A percentile compares a stretch with the other conserved stretches of the same genome.
These are phyloP conservation scores for Prunella vulgaris DNA, from an alignment of 257 asterid genomes.

Conservation along the genomic window DNA sequence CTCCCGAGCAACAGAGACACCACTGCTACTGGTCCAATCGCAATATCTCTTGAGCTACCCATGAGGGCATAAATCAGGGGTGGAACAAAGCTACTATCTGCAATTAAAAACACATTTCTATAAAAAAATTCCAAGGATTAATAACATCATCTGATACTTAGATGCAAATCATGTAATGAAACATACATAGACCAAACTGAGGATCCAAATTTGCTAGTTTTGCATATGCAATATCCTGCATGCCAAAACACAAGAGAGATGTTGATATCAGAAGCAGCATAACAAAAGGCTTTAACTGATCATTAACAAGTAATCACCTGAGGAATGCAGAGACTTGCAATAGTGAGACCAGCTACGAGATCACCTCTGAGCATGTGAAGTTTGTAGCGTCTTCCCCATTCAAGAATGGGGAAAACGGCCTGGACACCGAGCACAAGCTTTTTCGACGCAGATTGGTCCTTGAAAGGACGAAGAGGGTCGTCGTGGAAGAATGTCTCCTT, in stretches of 20 bases:
- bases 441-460: conserved; percentile 35
- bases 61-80: conserved; percentile 68
- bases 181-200: conserved; percentile 69
- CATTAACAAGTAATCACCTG: conserved; percentile 32
- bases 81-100: conserved; percentile 79
- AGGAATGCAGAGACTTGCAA: conserved; percentile 82
- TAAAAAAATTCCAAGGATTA: background rate
- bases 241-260: background rate
- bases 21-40: conserved; percentile 88
- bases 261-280: background rate
- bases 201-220: conserved; percentile 66
- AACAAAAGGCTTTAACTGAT: background rate
- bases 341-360: conserved; percentile 73
- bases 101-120: background rate
- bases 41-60: conserved; percentile 87
- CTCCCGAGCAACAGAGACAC: conserved; percentile 75
- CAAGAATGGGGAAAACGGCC: conserved; percentile 59
- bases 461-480: conserved; percentile 60
- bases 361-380: conserved; percentile 60
- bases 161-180: background rate
- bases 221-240: conserved; percentile 80
- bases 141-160: background rate
- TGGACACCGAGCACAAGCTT: conserved; percentile 40
- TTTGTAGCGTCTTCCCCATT: conserved; percentile 59
- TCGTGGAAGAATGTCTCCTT: conserved; percentile 73